Percentiles rank a stretch among this genome's conserved stretches.
These are phyloP conservation scores for Conticribra guillardii DNA, from an alignment of 108 stramenopile genomes.

Conservation along the genomic window DNA sequence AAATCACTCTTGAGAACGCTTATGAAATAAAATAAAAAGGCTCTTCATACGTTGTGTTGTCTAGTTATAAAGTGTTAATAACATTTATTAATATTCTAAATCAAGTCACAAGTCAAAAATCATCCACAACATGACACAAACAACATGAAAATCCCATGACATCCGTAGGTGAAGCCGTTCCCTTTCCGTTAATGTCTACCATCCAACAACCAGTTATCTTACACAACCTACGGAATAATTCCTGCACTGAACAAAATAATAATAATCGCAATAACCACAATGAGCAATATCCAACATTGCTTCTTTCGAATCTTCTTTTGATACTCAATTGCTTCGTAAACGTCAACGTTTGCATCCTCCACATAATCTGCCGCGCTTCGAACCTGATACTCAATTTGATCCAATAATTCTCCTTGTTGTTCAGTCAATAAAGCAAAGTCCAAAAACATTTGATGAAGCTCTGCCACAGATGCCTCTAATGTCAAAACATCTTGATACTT, in stretches of 20 bases:
- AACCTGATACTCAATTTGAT: conserved; percentile 98
- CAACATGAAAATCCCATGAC: too few species aligned
- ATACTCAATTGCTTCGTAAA: conserved; percentile 90
- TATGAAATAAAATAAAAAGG: too few species aligned
- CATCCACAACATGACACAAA: too few species aligned
- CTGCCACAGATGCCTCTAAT: conserved; percentile 94
- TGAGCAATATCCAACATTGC: conserved; percentile 82
- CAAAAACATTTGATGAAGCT: conserved; percentile 99
- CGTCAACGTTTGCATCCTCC: conserved; percentile 92
- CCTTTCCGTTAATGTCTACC: too few species aligned
- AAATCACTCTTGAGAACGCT: too few species aligned
- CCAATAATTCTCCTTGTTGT: conserved; percentile 97
- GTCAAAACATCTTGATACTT: conserved; percentile 98
- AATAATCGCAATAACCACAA: conserved; percentile 61
- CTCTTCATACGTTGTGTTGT: too few species aligned
- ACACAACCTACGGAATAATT: conserved; percentile 30
- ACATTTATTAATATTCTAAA: too few species aligned
- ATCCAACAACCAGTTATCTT: not conserved
- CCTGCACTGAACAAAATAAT: conserved; percentile 53
- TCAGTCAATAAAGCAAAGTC: conserved; percentile 99
- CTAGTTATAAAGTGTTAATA: too few species aligned
- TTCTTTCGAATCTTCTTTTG: conserved; percentile 94
- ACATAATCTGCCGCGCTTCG: conserved; percentile 93
- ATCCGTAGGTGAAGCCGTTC: too few species aligned
- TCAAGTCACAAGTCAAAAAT: too few species aligned